Percentiles rank a stretch among this genome's conserved stretches.
These are phyloP conservation scores for Sherardia arvensis DNA, from an alignment of 257 asterid genomes.

Conservation along the genomic window DNA sequence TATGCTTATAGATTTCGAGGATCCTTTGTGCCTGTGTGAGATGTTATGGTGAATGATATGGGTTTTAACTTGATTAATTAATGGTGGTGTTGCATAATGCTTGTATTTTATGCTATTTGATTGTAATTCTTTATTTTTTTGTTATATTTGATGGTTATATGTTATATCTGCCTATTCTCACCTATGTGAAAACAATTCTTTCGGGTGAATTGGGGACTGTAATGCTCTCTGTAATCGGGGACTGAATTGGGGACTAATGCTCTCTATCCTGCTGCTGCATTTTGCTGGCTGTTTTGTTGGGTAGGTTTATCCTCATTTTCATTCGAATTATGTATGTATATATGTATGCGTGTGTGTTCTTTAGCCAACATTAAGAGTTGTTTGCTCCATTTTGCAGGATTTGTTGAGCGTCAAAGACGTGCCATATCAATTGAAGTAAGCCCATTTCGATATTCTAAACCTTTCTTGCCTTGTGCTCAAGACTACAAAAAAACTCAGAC, in stretches of 20 bases:
- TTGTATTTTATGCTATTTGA: no score
- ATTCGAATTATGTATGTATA: neutral
- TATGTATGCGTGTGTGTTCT: neutral
- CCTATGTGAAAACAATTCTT: constrained; percentile 34
- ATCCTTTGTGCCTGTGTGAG: no score
- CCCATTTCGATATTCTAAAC: neutral
- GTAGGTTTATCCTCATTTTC: constrained; percentile 33
- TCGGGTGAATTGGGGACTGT: constrained; percentile 52
- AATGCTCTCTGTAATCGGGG: constrained; percentile 62
- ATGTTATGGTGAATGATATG: no score
- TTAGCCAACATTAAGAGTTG: neutral
- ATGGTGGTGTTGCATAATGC: no score
- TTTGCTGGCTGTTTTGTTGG: constrained; percentile 81
- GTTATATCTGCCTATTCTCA: constrained; percentile 38
- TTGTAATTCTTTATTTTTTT: no score
- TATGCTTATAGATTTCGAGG: no score
- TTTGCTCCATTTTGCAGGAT: constrained; percentile 33
- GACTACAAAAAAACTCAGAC: neutral
- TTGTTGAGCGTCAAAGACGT: constrained; percentile 77
- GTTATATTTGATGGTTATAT: no score
- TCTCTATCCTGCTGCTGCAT: constrained; percentile 65
- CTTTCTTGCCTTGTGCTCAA: neutral
- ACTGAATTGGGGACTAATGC: no score
- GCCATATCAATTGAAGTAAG: constrained; percentile 83
- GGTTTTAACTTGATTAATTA: no score